A percentile compares a stretch with the other conserved stretches of the same genome.
Evolutionary conservation across 192 early-diverging fungal genomes (phyloP).

Genomic region (Mortierella hygrophila): DNA sequence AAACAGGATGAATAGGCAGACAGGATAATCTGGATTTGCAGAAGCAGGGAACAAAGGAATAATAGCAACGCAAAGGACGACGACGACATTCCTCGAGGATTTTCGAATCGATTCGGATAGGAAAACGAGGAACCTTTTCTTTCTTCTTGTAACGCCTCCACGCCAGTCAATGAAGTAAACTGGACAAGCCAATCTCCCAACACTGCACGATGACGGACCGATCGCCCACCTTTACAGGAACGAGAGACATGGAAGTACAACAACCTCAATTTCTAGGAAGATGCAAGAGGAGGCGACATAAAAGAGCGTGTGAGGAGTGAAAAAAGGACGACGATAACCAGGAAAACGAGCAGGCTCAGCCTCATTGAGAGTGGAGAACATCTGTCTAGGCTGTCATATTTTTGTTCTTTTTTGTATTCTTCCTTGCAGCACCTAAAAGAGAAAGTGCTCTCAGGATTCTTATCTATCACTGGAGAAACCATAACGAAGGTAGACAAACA

Average conservation of each 20-base stretch:
- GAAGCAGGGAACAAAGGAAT: slow-evolving; percentile 2
- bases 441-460: background rate
- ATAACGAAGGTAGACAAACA: background rate
- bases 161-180: background rate
- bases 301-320: background rate
- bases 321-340: background rate
- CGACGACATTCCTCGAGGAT: background rate
- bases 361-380: background rate
- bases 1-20: background rate
- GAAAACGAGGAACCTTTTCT: background rate
- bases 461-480: background rate
- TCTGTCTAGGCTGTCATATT: background rate
- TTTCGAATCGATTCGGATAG: background rate
- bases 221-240: background rate
- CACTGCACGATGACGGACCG: background rate
- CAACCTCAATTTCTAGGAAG: background rate
- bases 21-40: slow-evolving; percentile 10
- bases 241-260: background rate
- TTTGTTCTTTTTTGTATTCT: background rate
- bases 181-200: background rate
- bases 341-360: background rate
- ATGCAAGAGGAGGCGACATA: no score
- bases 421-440: background rate
- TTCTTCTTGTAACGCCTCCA: background rate
- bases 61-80: background rate